Evolutionary conservation across 2,329 filamentous ascomycete species (phyloP), one percentile per base, ranked within the genome.

Genomic region (Magnaporthales sp.): DNA sequence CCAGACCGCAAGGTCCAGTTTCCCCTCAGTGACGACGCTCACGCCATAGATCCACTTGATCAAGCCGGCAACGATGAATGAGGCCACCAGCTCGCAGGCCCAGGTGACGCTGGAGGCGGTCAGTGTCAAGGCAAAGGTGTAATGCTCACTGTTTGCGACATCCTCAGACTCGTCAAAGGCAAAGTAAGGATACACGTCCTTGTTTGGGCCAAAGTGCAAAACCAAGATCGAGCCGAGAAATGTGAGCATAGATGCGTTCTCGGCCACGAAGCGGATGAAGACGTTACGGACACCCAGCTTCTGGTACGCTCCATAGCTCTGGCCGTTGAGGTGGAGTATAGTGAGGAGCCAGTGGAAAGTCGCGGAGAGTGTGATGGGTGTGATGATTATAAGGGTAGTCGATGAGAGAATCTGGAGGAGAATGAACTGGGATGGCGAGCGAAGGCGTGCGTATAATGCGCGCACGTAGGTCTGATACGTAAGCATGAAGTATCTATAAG

Each of bases 391-490:
- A 66, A 90, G 82, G 66, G 83, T 81, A 10, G 84, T 83, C 22
- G 86, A 89, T 0, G 87, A 89, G 68, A 90, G 79, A 19, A 86
- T 76, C 74, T 90, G 88, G 51, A 90, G 84, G 70, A 84, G 80
- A 67, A 89, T 80, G 77, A 90, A 90, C 75, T 90, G 87, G 54
- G 80, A 76, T 0, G 87, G 88, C 6, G 85, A 87, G 69, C 88
- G 86, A 15, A 90, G 83, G 22, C 88, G 86, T 15, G 88, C 88
- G 73, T 90, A 90, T 67, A 90, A 76, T 11, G 88, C 86, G 65
- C 88, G 86, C 13, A 90, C 88, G 75, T 90, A 90, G 4, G 87
- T 90, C 76, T 90, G 87, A 75, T 90, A 90, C 6, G 88, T 90
- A 65, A 90, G 77, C 80, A 86, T 86, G 74, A 89, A 89, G 75